phyloP scores from a whole-genome alignment of 345 rosid genomes.

The thale cress (Arabidopsis thaliana) region TAIR10.1 NC_003076.8:16138501-16139000 shows the following conservation, averaged over 20 bases:
- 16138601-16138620: not conserved
- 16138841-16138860: conserved; percentile 39
- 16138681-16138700: not conserved
- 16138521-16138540: not conserved
- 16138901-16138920: conserved; percentile 50
- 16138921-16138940: conserved; percentile 38
- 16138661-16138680: conserved; percentile 11
- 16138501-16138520: not conserved
- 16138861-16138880: conserved; percentile 46
- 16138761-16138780: conserved; percentile 45
- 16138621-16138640: conserved; percentile 13
- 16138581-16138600: too few species aligned
- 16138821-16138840: conserved; percentile 16
- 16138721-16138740: conserved; percentile 87
- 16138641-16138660: not conserved
- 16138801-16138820: conserved; percentile 4
- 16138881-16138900: conserved; percentile 47
- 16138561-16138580: not conserved
- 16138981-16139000: conserved; percentile 74
- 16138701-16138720: conserved; percentile 49
- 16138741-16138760: conserved; percentile 76
- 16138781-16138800: conserved; percentile 35
- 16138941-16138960: conserved; percentile 47
- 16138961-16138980: conserved; percentile 51
- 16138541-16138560: not conserved